These are phyloP conservation scores for Phyllostachys edulis DNA, from an alignment of 176 grass and related monocot species.

Conservation along the genomic window DNA sequence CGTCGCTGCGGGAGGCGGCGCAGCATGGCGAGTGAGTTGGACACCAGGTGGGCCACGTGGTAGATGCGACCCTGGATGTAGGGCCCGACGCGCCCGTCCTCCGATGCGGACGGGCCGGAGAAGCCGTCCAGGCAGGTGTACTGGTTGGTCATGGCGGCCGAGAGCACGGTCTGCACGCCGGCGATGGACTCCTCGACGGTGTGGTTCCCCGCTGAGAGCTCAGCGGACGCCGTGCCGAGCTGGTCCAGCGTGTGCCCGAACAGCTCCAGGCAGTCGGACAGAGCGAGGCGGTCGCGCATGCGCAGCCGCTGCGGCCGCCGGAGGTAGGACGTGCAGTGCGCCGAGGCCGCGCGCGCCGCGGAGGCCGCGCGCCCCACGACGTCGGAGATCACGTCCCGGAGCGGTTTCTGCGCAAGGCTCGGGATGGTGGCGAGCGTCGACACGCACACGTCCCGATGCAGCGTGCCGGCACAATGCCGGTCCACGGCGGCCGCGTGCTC, in stretches of 20 bases:
- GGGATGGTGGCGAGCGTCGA: constrained; percentile 52
- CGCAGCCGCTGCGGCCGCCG: constrained; percentile 16
- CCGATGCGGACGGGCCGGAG: constrained; percentile 34
- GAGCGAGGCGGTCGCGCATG: constrained; percentile 54
- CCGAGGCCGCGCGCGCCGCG: constrained; percentile 53
- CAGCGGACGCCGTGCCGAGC: constrained; percentile 47
- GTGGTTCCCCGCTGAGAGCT: constrained; percentile 38
- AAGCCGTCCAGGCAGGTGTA: constrained; percentile 91
- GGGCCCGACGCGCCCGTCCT: constrained; percentile 59
- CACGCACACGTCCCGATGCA: constrained; percentile 72
- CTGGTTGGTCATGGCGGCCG: constrained; percentile 85
- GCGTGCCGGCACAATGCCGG: constrained; percentile 65
- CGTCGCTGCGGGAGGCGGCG: constrained; percentile 50
- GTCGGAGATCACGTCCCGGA: constrained; percentile 53
- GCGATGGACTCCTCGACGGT: constrained; percentile 25
- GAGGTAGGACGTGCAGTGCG: constrained; percentile 77
- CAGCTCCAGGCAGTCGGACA: constrained; percentile 77
- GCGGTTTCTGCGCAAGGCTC: constrained; percentile 33
- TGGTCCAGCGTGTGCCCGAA: constrained; percentile 58
- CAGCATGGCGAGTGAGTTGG: constrained; percentile 87
- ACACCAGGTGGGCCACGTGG: constrained; percentile 74
- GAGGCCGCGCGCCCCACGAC: constrained; percentile 48
- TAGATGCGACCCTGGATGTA: constrained; percentile 80
- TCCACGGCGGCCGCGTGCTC: constrained; percentile 42
- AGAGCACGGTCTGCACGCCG: constrained; percentile 73